Conservation (phyloP, 179 eudicot genomes). For the Corrigiola litoralis region DNA sequence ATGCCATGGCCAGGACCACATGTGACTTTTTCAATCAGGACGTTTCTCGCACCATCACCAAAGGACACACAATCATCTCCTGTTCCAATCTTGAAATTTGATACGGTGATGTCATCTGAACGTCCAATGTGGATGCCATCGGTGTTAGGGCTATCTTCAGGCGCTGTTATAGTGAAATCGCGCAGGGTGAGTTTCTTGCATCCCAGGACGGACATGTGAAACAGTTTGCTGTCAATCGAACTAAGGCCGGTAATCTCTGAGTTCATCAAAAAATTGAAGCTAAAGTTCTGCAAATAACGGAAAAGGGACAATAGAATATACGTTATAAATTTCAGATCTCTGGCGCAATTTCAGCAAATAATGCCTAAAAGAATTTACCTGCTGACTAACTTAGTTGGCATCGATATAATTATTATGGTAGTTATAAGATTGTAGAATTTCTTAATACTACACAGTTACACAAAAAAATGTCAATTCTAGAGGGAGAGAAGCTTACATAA, state of each 20-base stretch:
- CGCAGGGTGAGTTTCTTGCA: slow-evolving; percentile 25
- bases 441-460: background rate
- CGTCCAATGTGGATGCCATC: slow-evolving; percentile 50
- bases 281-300: slow-evolving; percentile 25
- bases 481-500: slow-evolving; percentile 28
- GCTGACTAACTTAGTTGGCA: background rate
- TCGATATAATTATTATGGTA: background rate
- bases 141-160: slow-evolving; percentile 41
- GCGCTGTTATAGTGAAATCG: slow-evolving; percentile 26
- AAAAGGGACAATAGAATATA: background rate
- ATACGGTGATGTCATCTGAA: slow-evolving; percentile 24
- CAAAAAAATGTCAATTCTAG: background rate
- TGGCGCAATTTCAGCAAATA: background rate
- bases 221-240: slow-evolving; percentile 38
- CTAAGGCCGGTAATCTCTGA: slow-evolving; percentile 26
- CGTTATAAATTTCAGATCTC: too few relatives aligned
- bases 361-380: background rate
- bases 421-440: too few relatives aligned
- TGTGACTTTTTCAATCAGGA: slow-evolving; percentile 24
- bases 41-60: slow-evolving; percentile 37
- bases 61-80: slow-evolving; percentile 53
- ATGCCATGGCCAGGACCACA: slow-evolving; percentile 60
- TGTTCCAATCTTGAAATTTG: slow-evolving; percentile 20
- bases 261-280: slow-evolving; percentile 29
- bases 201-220: slow-evolving; percentile 32